Percentiles rank a stretch among this genome's conserved stretches.
These are phyloP conservation scores for Verticillium zaregamsianum DNA, from an alignment of 2,329 filamentous ascomycete genomes.

Conservation along the genomic window DNA sequence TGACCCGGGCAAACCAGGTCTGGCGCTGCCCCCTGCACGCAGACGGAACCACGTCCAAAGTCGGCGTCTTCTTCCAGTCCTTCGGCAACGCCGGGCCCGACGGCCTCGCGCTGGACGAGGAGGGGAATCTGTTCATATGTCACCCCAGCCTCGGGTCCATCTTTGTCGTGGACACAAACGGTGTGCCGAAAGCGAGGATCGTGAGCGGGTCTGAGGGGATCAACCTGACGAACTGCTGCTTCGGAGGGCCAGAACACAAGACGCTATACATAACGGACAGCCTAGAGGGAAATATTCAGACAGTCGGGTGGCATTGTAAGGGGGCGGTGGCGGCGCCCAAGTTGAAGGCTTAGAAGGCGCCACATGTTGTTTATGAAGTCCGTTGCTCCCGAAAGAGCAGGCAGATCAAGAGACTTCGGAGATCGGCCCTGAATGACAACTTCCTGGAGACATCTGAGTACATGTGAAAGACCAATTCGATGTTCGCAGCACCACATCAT, in stretches of 20 bases:
- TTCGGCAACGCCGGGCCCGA: constrained; percentile 36
- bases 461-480: no score
- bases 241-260: constrained; percentile 29
- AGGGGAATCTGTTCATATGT: constrained; percentile 30
- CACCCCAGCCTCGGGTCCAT: constrained; percentile 29
- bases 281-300: constrained; percentile 29
- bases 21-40: constrained; percentile 33
- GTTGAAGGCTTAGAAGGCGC: not conserved
- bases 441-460: no score
- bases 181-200: constrained; percentile 30
- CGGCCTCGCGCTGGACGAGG: constrained; percentile 32
- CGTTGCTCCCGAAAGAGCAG: no score
- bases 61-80: constrained; percentile 32
- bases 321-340: constrained; percentile 12
- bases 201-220: constrained; percentile 24
- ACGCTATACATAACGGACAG: constrained; percentile 36
- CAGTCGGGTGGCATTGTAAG: constrained; percentile 26
- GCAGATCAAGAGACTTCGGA: no score
- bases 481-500: no score
- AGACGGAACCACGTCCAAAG: constrained; percentile 33
- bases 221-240: constrained; percentile 37
- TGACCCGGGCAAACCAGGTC: constrained; percentile 35
- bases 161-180: constrained; percentile 32
- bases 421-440: not conserved
- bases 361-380: no score